A percentile compares a stretch with the other conserved stretches of the same genome.
These are phyloP conservation scores for Euphorbia corollata DNA, from an alignment of 441 rosid species.

Conservation along the genomic window DNA sequence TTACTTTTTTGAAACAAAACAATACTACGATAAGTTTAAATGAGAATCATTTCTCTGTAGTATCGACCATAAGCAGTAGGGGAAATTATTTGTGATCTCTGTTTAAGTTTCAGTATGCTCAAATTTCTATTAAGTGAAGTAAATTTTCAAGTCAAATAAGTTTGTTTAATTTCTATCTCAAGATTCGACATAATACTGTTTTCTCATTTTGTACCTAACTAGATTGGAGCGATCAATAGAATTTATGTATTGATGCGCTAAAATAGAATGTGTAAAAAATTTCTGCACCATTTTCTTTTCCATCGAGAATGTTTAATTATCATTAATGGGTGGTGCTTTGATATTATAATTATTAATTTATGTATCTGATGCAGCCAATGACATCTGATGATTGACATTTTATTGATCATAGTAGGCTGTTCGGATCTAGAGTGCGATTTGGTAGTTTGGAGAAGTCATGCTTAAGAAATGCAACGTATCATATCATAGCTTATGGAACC, in stretches of 20 bases:
- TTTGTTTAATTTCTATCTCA: neutral
- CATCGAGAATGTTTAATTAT: neutral
- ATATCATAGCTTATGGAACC: neutral
- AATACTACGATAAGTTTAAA: neutral
- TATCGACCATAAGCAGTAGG: neutral
- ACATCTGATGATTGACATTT: neutral
- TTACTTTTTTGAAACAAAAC: neutral
- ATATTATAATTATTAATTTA: neutral
- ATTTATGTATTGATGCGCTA: neutral
- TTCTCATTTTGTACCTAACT: neutral
- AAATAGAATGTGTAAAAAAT: neutral
- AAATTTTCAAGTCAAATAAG: neutral
- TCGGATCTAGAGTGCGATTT: too few relatives aligned
- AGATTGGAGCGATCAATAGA: neutral
- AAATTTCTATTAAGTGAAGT: neutral
- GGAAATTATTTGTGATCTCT: constrained; percentile 1
- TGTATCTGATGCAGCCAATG: constrained; percentile 4
- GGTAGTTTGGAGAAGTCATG: neutral
- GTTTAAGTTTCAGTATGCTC: neutral
- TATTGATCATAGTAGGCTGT: neutral
- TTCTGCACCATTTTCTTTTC: neutral
- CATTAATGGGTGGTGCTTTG: neutral
- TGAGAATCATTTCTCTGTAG: neutral
- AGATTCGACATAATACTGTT: neutral
- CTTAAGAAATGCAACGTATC: neutral